Evolutionary conservation across 257 asterid genomes (phyloP), one percentile per base, ranked within the genome.

Genomic region (Solanum sparsipilum): DNA sequence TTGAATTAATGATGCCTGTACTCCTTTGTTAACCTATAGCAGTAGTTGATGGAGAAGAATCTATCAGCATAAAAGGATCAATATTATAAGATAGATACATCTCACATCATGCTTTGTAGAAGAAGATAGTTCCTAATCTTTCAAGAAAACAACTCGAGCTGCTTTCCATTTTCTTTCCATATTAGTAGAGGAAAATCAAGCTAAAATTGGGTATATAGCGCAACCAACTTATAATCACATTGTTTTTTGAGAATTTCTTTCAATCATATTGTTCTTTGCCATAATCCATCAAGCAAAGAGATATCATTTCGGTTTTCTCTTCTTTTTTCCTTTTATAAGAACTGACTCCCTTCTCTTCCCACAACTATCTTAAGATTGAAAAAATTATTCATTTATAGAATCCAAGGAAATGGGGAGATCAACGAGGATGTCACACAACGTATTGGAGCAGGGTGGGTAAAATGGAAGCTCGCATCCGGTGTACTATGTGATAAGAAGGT

Each of bases 1-100:
- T 93, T 97, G 99, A 90, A 97, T 67, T 63, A 97, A 86, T 82
- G 99, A 89, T 92, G 99, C 98, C 91, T 96, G 98, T 85, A 97
- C 98, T 76, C 99, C 99, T 91, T 94, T 97, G 92, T 90, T 95
- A 86, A 94, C 99, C 99, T 97, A 89, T 75, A 89, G 87, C 32
- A 87, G 36, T 29, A 48, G 84, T 84, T 75, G 86, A 88, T 75
- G 48, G 83, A 87, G 76, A 89, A 85, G 73, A 38, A 88, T 74
- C 67, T 75, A 60, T 82, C 75, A 86, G 71, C 44, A 63, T 65
- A 60, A 86, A 85, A 27, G 60, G 88, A 73, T 71, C 83, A 71
- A 71, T 29, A 27, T 46, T 48, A 29, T 48, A 31, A 48, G 86
- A 82, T 29, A 44, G 44, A 82, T 82, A 65, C 41, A 82, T 82